These are phyloP conservation scores for Mediolabrus comicus DNA, from an alignment of 108 stramenopile genomes.

Conservation along the genomic window DNA sequence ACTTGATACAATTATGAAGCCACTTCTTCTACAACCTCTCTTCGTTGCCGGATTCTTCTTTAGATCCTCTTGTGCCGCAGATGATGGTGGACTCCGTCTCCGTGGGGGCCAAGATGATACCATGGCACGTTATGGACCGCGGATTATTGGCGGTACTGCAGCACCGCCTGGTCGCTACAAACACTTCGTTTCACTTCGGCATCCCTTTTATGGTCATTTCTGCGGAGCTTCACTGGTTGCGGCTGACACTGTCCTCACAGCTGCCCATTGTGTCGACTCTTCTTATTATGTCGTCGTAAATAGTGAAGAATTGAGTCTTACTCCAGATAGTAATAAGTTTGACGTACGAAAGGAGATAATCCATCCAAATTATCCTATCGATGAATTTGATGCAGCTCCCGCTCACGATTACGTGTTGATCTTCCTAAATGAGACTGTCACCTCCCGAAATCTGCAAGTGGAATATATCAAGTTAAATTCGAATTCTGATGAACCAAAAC, in stretches of 20 bases:
- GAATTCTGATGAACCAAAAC: not conserved
- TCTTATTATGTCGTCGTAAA: not conserved
- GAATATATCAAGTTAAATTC: conserved; percentile 1
- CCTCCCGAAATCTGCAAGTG: not conserved
- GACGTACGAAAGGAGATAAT: not conserved
- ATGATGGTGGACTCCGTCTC: conserved; percentile 1
- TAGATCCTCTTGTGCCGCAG: no score
- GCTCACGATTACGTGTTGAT: not conserved
- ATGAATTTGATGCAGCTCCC: conserved; percentile 19
- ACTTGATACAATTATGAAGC: no score
- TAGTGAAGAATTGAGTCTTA: not conserved
- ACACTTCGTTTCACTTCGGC: conserved; percentile 4
- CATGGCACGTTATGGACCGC: not conserved
- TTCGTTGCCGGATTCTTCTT: no score
- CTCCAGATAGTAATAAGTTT: not conserved
- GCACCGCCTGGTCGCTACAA: conserved; percentile 38
- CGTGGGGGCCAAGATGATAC: not conserved
- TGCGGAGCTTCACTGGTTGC: conserved; percentile 61
- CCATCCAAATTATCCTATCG: not conserved
- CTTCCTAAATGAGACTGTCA: not conserved
- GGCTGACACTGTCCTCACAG: conserved; percentile 53
- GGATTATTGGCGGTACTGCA: conserved; percentile 45
- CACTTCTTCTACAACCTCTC: no score
- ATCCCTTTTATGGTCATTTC: not conserved
- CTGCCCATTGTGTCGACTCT: conserved; percentile 48